Evolutionary conservation across 2,329 filamentous ascomycete genomes (phyloP).

Genomic region (Fusarium bactridioides): DNA sequence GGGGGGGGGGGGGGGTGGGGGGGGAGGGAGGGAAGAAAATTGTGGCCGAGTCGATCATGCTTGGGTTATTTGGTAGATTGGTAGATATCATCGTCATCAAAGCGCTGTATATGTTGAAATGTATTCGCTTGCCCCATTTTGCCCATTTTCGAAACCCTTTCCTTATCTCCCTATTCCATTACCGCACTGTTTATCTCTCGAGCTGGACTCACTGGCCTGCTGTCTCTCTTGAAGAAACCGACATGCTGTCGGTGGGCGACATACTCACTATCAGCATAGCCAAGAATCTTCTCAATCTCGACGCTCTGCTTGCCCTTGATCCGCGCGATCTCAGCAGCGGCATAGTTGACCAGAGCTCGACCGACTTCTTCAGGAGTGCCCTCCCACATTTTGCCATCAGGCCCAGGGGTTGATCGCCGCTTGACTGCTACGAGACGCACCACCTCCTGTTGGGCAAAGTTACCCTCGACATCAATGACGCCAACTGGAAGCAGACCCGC

Average conservation of each 20-base stretch:
- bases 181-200: conserved; percentile 35
- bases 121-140: conserved; percentile 30
- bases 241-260: conserved; percentile 89
- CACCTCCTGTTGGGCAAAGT: conserved; percentile 91
- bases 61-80: conserved; percentile 36
- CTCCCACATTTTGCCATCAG: conserved; percentile 58
- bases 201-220: conserved; percentile 61
- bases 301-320: conserved; percentile 86
- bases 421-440: conserved; percentile 86
- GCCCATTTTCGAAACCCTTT: not conserved
- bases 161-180: conserved; percentile 27
- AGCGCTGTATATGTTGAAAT: conserved; percentile 36
- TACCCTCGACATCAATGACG: conserved; percentile 87
- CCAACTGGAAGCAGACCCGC: conserved; percentile 89
- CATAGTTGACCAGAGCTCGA: conserved; percentile 90
- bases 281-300: conserved; percentile 81
- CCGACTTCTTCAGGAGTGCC: conserved; percentile 76
- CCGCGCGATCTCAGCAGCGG: conserved; percentile 79
- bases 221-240: conserved; percentile 70
- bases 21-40: no score
- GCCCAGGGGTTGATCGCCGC: conserved; percentile 53
- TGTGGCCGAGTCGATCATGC: conserved; percentile 20
- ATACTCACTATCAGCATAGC: conserved; percentile 95
- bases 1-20: no score
- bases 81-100: conserved; percentile 31